Percentiles rank a stretch among this genome's conserved stretches.
Evolutionary conservation across 768 basidiomycete genomes (phyloP).

Genomic region (Guyanaporus albipodus): DNA sequence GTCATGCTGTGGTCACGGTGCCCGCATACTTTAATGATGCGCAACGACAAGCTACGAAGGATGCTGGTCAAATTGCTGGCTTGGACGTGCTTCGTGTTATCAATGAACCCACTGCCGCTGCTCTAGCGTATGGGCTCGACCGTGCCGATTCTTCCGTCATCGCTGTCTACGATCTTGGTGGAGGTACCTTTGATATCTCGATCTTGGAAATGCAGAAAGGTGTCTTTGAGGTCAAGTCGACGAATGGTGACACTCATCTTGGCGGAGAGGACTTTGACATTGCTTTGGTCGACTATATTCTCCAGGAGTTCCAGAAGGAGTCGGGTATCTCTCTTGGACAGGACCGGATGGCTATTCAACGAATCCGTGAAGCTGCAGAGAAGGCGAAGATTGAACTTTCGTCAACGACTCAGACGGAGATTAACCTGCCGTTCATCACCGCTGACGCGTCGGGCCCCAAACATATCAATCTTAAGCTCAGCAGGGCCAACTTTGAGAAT

Average conservation of each 20-base stretch:
- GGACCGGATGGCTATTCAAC: constrained; percentile 97
- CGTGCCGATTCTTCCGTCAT: constrained; percentile 77
- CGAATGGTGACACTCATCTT: constrained; percentile 98
- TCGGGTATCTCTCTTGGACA: constrained; percentile 71
- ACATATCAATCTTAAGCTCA: constrained; percentile 92
- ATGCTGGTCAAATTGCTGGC: constrained; percentile 96
- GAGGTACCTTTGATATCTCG: constrained; percentile 99
- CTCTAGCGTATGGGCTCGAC: constrained; percentile 96
- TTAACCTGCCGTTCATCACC: constrained; percentile 98
- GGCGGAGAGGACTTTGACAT: constrained; percentile 98
- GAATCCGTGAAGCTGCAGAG: constrained; percentile 98
- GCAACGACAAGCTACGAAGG: constrained; percentile 97
- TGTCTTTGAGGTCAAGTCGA: constrained; percentile 99
- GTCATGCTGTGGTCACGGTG: constrained; percentile 89
- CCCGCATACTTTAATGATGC: constrained; percentile 99
- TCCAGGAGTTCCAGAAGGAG: constrained; percentile 94
- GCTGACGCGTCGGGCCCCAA: constrained; percentile 93
- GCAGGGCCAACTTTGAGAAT: constrained; percentile 85
- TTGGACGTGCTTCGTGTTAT: constrained; percentile 97
- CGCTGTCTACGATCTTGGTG: constrained; percentile 97
- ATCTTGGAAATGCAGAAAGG: constrained; percentile 99
- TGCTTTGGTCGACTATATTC: constrained; percentile 76
- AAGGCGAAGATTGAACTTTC: constrained; percentile 99
- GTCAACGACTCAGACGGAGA: constrained; percentile 90
- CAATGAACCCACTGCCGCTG: constrained; percentile 98